Percentiles rank a stretch among this genome's conserved stretches.
Conservation (phyloP, 2,329 filamentous ascomycete genomes). For the Blumeria graminis region DNA sequence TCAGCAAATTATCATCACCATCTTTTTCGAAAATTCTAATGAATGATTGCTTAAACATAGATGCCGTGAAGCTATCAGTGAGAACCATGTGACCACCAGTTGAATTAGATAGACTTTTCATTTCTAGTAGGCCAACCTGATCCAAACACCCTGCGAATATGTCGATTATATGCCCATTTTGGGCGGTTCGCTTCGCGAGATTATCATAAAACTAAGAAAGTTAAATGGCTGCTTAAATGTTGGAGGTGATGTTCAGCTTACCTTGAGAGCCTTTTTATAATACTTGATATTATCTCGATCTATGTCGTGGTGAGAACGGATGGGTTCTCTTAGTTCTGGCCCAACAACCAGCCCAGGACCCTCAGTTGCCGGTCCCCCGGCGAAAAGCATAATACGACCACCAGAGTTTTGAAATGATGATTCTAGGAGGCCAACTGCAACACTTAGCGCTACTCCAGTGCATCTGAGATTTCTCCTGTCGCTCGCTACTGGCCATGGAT, state of each 20-base stretch:
- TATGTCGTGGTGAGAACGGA: conserved; percentile 95
- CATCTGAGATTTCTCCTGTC: conserved; percentile 79
- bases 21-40: conserved; percentile 95
- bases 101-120: conserved; percentile 91
- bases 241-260: conserved; percentile 16
- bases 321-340: conserved; percentile 83
- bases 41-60: conserved; percentile 98
- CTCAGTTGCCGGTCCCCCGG: conserved; percentile 83
- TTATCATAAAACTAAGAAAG: conserved; percentile 70
- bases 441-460: conserved; percentile 87
- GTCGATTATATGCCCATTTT: conserved; percentile 93
- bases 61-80: conserved; percentile 94
- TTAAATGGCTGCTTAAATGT: neutral
- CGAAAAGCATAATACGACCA: conserved; percentile 90
- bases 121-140: conserved; percentile 88
- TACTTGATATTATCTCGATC: conserved; percentile 98
- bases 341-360: conserved; percentile 93
- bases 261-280: conserved; percentile 96
- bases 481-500: conserved; percentile 90
- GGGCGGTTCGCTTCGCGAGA: conserved; percentile 76
- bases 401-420: conserved; percentile 90
- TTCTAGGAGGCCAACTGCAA: conserved; percentile 78
- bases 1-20: conserved; percentile 74
- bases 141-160: conserved; percentile 95
- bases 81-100: conserved; percentile 96